Evolutionary conservation across 352 stramenopile species (phyloP).

Genomic region (Blastocystis hominis): DNA sequence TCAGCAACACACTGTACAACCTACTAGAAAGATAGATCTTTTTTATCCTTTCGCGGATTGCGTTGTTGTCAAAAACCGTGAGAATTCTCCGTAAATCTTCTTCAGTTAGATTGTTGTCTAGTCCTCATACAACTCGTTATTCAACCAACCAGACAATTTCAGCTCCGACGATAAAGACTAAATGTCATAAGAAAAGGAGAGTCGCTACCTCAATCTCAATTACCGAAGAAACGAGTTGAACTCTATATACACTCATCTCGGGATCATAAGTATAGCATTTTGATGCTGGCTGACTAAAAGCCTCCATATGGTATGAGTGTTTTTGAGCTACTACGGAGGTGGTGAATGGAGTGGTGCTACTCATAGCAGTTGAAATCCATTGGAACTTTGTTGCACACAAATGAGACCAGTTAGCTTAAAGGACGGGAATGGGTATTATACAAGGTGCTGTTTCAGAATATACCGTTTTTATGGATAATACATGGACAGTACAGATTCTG

Average conservation of each 20-base stretch:
- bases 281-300: background rate
- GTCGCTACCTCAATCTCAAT: background rate
- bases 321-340: no score
- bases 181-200: background rate
- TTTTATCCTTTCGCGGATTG: background rate
- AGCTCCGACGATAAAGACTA: slow-evolving; percentile 10
- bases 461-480: background rate
- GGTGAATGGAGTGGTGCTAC: no score
- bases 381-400: no score
- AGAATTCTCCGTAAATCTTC: slow-evolving; percentile 4
- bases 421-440: no score
- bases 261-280: background rate
- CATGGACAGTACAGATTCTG: background rate
- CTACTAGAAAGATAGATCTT: background rate
- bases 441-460: no score
- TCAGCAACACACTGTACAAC: background rate
- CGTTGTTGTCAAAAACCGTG: background rate
- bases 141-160: background rate
- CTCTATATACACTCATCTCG: background rate
- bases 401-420: no score
- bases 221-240: background rate
- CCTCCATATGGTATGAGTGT: background rate
- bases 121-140: background rate
- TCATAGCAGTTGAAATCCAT: no score
- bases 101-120: background rate